Base-by-base conservation (phyloP, 2,329 filamentous ascomycete species). In the Emergomyces pasteurianus region DNA sequence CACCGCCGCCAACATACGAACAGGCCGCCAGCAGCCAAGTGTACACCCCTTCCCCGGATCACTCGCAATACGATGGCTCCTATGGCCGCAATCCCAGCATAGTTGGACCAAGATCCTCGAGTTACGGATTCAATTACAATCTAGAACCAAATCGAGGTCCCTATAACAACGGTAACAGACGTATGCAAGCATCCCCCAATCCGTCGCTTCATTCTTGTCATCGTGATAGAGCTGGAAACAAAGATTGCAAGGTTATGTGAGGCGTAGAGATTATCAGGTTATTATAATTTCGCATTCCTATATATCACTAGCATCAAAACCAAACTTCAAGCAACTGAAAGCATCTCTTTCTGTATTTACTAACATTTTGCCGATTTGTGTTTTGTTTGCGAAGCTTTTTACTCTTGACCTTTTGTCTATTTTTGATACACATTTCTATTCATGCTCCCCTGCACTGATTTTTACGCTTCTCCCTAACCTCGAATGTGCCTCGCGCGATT, bases 1-100 rank as follows among this genome's bases (percentile, higher is more conserved):
- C 78, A 0, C 83, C 84, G 1, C 85, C 84, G 1, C 86, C 86
- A 4, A 80, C 81, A 0, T 88, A 88, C 67, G 86, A 88, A 69
- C 83, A 87, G 70, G 83, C 83, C 21, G 79, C 83, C 0, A 79
- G 75, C 16, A 78, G 79, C 50, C 78, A 79, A n/a, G 78, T 78
- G 2, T 86, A 86, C 64, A 73, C 79, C 21, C 80, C 81, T 1
- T 79, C 81, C 0, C 67, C 68, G 16, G 69, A 73, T 57, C 77
- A 76, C 60, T 69, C 77, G 0, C 65, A 66, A 59, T 46, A 70
- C 68, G 43, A 72, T 62, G 61, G 65, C 14, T 59, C 9, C 60
- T 55, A 9, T 61, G 67, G n/a, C 61, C 61, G 28, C 38, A 62
- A 23, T 59, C 54, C 55, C 16, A 36, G 58, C 31, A 63, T 63